A percentile compares a stretch with the other conserved stretches of the same genome.
Evolutionary conservation across 345 rosid species (phyloP).

Genomic region (Euphorbia tirucalli): DNA sequence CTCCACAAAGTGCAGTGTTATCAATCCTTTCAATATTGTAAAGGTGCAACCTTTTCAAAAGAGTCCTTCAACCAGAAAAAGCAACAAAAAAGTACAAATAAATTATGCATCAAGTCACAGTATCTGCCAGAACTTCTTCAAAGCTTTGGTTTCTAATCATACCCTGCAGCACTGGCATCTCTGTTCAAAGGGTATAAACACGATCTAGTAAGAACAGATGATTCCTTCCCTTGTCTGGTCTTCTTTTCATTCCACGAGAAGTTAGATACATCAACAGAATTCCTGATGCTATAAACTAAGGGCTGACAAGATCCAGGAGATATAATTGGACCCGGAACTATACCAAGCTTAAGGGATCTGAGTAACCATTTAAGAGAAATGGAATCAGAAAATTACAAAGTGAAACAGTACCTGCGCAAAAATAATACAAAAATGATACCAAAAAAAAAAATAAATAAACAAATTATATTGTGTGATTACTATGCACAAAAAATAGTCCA

Average conservation of each 20-base stretch:
- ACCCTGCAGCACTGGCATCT: slow-evolving; percentile 60
- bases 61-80: slow-evolving; percentile 41
- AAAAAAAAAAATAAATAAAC: background rate
- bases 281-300: slow-evolving; percentile 52
- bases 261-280: slow-evolving; percentile 54
- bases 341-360: slow-evolving; percentile 84
- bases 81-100: slow-evolving; percentile 9
- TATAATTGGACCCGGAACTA: slow-evolving; percentile 56
- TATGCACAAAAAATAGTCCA: background rate
- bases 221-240: slow-evolving; percentile 71
- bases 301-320: slow-evolving; percentile 54
- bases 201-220: slow-evolving; percentile 58
- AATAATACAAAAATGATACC: background rate
- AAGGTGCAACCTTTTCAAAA: slow-evolving; percentile 76
- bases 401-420: background rate
- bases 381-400: slow-evolving; percentile 7
- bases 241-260: slow-evolving; percentile 74
- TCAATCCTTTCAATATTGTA: slow-evolving; percentile 64
- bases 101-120: slow-evolving; percentile 6
- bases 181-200: slow-evolving; percentile 59
- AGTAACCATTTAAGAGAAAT: slow-evolving; percentile 14
- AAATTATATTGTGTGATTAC: background rate
- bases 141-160: slow-evolving; percentile 23
- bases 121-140: background rate
- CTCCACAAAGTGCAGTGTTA: slow-evolving; percentile 48